phyloP scores from a whole-genome alignment of 345 rosid genomes.

The Melastoma malabathricum region DNA sequence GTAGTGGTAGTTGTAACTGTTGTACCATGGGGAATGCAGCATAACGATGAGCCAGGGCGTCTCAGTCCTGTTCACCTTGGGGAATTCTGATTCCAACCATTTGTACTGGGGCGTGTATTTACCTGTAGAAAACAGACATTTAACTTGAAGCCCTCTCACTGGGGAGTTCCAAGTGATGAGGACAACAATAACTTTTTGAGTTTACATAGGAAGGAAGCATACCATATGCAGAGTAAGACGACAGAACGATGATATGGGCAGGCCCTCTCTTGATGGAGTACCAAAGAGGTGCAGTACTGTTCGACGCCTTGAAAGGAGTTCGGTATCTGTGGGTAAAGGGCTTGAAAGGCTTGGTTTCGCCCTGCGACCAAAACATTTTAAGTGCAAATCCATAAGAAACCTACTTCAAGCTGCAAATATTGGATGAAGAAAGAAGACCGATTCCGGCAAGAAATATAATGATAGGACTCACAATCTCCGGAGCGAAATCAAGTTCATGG shows the following conservation, averaged over 20 bases:
- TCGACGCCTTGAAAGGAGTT: constrained; percentile 54
- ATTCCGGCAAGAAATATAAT: neutral
- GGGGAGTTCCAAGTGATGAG: neutral
- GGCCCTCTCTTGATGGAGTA: constrained; percentile 94
- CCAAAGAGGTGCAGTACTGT: constrained; percentile 71
- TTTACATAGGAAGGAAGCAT: constrained; percentile 1
- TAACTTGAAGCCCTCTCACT: neutral
- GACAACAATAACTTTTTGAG: too few species aligned
- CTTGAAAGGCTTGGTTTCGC: constrained; percentile 72
- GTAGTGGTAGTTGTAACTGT: constrained; percentile 83
- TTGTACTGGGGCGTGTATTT: constrained; percentile 67
- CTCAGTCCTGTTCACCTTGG: constrained; percentile 69
- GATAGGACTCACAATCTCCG: constrained; percentile 37
- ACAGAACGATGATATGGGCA: constrained; percentile 60
- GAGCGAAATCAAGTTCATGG: constrained; percentile 77
- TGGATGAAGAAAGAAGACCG: too few species aligned
- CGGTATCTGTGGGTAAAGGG: constrained; percentile 60
- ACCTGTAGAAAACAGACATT: constrained; percentile 17
- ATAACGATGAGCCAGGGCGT: constrained; percentile 88
- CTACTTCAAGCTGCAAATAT: too few species aligned
- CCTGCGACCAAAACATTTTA: constrained; percentile 30
- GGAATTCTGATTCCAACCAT: constrained; percentile 67
- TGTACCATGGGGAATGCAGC: constrained; percentile 80
- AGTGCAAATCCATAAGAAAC: too few species aligned
- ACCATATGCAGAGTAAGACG: constrained; percentile 91